A percentile compares a stretch with the other conserved stretches of the same genome.
phyloP scores from a whole-genome alignment of 768 basidiomycete species.

The Daedaleopsis nitida region DNA sequence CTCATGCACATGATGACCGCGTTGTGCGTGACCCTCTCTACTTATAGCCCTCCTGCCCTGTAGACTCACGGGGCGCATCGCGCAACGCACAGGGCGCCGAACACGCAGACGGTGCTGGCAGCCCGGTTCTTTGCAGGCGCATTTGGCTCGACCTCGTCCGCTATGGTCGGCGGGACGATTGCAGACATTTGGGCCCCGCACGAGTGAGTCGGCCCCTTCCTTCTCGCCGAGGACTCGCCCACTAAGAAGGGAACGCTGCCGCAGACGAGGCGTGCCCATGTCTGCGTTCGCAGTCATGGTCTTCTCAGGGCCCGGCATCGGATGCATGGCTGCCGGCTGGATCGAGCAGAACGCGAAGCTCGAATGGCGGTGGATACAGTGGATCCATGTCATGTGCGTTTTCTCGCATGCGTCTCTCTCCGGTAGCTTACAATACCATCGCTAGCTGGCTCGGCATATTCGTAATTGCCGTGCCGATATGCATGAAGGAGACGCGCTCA shows the following conservation, averaged over 20 bases:
- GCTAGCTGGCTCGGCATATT: conserved; percentile 55
- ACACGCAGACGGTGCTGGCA: conserved; percentile 64
- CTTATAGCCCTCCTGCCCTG: background rate
- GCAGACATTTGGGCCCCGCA: conserved; percentile 67
- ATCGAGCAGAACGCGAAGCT: conserved; percentile 59
- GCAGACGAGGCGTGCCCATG: conserved; percentile 79
- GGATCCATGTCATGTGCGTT: conserved; percentile 68
- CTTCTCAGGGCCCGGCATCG: conserved; percentile 62
- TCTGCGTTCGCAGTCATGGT: conserved; percentile 65
- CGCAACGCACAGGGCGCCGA: conserved; percentile 34
- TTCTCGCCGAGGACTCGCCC: background rate
- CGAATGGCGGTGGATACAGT: conserved; percentile 84
- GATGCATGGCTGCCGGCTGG: conserved; percentile 66
- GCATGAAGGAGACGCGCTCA: conserved; percentile 74
- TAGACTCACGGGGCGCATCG: background rate
- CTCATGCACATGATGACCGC: conserved; percentile 50
- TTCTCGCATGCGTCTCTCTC: background rate
- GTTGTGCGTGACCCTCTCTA: conserved; percentile 37
- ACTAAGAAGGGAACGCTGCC: background rate
- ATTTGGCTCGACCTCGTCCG: conserved; percentile 69
- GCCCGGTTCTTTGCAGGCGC: conserved; percentile 67
- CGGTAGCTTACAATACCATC: background rate
- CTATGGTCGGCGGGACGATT: conserved; percentile 76
- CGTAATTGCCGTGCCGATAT: conserved; percentile 48
- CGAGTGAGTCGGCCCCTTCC: conserved; percentile 45